Conservation (phyloP, 1,139 yeast genomes). For the Candida sp. region DNA sequence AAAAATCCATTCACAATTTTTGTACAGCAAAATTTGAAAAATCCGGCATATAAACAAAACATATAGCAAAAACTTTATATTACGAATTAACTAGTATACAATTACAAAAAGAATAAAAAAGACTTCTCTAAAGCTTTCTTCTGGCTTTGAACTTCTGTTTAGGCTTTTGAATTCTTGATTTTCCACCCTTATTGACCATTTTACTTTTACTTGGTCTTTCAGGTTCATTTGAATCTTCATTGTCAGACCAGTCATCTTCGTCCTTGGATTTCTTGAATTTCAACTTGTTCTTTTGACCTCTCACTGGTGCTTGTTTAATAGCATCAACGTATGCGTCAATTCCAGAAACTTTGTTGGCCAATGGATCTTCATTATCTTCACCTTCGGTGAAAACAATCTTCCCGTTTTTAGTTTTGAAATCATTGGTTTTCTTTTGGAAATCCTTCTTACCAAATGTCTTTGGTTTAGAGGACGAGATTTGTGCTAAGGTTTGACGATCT, state of each 20-base stretch:
- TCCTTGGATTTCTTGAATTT: constrained; percentile 71
- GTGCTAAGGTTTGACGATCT: constrained; percentile 81
- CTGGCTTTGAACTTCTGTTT: constrained; percentile 54
- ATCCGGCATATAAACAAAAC: background rate
- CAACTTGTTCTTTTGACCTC: constrained; percentile 89
- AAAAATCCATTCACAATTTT: background rate
- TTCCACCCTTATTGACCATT: constrained; percentile 14
- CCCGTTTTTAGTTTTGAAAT: constrained; percentile 54
- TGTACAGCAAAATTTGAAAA: background rate
- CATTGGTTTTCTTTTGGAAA: constrained; percentile 41
- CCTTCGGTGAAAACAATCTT: constrained; percentile 47
- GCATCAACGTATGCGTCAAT: constrained; percentile 94
- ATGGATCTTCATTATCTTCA: constrained; percentile 46
- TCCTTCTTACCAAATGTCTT: constrained; percentile 47
- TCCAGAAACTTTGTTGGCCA: constrained; percentile 50
- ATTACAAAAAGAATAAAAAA: background rate
- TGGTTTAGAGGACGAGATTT: constrained; percentile 85
- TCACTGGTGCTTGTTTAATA: constrained; percentile 84
- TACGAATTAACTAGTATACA: background rate
- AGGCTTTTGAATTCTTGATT: constrained; percentile 33
- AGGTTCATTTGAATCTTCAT: constrained; percentile 25
- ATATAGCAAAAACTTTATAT: background rate
- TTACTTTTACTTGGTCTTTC: constrained; percentile 7
- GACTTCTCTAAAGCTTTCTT: constrained; percentile 44
- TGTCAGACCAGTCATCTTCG: constrained; percentile 55